phyloP scores from a whole-genome alignment of 1,284 basidiomycete species.

The Boletus semigastroideus region DNA sequence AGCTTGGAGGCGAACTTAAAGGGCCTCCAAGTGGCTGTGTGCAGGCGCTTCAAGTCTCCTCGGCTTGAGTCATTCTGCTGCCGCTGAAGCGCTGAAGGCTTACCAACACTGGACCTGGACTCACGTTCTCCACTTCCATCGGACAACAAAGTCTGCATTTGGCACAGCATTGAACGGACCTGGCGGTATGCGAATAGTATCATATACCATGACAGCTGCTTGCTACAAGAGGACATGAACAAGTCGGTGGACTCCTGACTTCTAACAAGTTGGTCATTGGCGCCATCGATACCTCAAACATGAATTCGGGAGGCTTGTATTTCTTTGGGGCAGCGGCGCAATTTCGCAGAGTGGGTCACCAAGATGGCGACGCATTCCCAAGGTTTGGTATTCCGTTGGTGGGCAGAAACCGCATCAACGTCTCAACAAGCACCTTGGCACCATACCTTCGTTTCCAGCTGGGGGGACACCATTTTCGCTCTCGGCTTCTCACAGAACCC shows the following conservation, averaged over 20 bases:
- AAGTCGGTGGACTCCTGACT: no score
- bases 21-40: slow-evolving; percentile 20
- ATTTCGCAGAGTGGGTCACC: no score
- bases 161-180: background rate
- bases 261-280: no score
- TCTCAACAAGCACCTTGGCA: background rate
- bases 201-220: no score
- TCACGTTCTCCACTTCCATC: background rate
- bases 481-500: background rate
- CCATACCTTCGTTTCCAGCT: background rate
- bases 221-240: no score
- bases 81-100: background rate
- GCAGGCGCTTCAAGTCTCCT: background rate
- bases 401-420: no score
- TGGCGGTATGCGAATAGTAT: background rate
- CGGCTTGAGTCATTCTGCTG: background rate
- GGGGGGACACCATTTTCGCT: background rate
- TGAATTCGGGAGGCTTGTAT: no score
- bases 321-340: no score
- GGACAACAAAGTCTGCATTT: background rate
- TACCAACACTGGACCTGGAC: background rate
- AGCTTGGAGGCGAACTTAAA: slow-evolving; percentile 12
- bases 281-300: no score
- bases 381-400: no score
- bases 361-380: no score